Percentiles rank a stretch among this genome's conserved stretches.
phyloP scores from a whole-genome alignment of 345 rosid genomes.

The Rhodamnia argentea region DNA sequence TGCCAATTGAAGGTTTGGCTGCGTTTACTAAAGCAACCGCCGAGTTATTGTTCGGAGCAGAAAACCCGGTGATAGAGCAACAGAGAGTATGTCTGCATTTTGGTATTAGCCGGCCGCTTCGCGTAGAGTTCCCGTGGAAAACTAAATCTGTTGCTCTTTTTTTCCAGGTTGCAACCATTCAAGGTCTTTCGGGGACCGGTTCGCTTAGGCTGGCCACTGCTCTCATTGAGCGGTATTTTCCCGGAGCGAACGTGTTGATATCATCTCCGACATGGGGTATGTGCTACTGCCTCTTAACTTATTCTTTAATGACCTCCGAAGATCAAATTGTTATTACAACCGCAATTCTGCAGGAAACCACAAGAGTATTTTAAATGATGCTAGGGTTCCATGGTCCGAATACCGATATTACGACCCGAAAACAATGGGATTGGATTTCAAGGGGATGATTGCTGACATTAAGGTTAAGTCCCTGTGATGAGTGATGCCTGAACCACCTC shows the following conservation, averaged over 20 bases:
- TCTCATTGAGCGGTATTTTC: constrained; percentile 83
- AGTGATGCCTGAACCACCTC: neutral
- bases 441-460: constrained; percentile 90
- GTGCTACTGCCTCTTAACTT: constrained; percentile 4
- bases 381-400: constrained; percentile 91
- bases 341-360: constrained; percentile 61
- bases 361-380: constrained; percentile 94
- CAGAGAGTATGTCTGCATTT: constrained; percentile 44
- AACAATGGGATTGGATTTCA: constrained; percentile 97
- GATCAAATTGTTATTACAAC: neutral
- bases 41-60: constrained; percentile 78
- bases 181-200: constrained; percentile 97
- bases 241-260: constrained; percentile 79
- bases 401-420: constrained; percentile 92
- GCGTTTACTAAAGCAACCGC: constrained; percentile 90
- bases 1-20: constrained; percentile 93
- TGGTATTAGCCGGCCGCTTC: neutral
- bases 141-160: neutral
- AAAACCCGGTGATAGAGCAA: constrained; percentile 56
- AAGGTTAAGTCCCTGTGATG: constrained; percentile 30
- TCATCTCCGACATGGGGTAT: constrained; percentile 96
- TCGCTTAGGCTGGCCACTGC: constrained; percentile 90
- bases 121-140: neutral
- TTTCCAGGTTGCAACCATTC: constrained; percentile 87
- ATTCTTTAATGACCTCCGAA: neutral